These are phyloP conservation scores for Colletotrichum zoysiae DNA, from an alignment of 2,329 filamentous ascomycete genomes.

Conservation along the genomic window DNA sequence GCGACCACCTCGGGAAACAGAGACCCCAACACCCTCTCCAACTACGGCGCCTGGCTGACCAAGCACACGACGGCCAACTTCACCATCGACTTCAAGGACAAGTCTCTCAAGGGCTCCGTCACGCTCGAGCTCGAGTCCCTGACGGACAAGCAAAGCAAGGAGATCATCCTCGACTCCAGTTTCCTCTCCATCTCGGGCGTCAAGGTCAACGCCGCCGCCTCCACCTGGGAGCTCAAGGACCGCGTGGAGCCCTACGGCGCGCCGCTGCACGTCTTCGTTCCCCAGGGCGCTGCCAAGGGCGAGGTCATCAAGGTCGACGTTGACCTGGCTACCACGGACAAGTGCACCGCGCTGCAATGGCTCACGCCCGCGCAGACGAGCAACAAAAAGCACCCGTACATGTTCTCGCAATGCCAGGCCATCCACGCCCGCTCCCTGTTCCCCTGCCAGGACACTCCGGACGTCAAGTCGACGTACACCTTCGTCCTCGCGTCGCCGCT, in stretches of 20 bases:
- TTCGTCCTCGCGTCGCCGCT: slow-evolving; percentile 90
- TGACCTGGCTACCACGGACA: slow-evolving; percentile 82
- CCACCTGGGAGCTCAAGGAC: slow-evolving; percentile 77
- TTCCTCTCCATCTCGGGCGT: slow-evolving; percentile 80
- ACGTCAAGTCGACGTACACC: slow-evolving; percentile 94
- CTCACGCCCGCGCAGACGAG: slow-evolving; percentile 92
- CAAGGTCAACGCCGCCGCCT: slow-evolving; percentile 73
- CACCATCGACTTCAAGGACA: slow-evolving; percentile 84
- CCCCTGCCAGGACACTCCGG: slow-evolving; percentile 96
- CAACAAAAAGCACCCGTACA: slow-evolving; percentile 95
- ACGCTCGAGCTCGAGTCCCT: slow-evolving; percentile 81
- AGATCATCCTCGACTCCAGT: slow-evolving; percentile 91
- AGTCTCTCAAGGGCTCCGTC: slow-evolving; percentile 82
- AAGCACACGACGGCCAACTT: slow-evolving; percentile 86
- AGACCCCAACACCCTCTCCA: slow-evolving; percentile 91
- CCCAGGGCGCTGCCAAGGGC: slow-evolving; percentile 66
- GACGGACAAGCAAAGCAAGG: slow-evolving; percentile 77
- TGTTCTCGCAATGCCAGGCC: slow-evolving; percentile 98
- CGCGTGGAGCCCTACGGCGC: slow-evolving; percentile 80
- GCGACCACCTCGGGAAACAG: slow-evolving; percentile 58
- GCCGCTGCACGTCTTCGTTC: slow-evolving; percentile 75
- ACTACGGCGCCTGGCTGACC: slow-evolving; percentile 90
- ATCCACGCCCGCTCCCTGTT: slow-evolving; percentile 95
- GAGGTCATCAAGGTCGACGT: slow-evolving; percentile 70
- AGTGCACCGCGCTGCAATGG: slow-evolving; percentile 96